Evolutionary conservation across 495 filamentous ascomycete species (phyloP).

Genomic region (Aspergillus olivimuriae): DNA sequence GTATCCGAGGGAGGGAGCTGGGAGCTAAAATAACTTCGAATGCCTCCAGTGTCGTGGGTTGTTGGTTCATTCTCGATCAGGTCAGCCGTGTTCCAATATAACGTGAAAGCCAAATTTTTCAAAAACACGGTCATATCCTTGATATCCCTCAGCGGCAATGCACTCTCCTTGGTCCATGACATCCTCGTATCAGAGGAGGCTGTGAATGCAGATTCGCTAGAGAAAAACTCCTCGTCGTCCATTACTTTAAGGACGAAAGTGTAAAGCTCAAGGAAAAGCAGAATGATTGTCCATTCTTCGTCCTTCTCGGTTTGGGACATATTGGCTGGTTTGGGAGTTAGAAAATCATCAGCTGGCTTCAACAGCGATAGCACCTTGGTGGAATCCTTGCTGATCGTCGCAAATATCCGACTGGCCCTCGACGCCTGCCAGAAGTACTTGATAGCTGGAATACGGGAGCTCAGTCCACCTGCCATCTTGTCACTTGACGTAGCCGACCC

Average conservation of each 20-base stretch:
- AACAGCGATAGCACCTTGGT: constrained; percentile 51
- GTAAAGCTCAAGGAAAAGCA: constrained; percentile 92
- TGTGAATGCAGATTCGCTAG: constrained; percentile 31
- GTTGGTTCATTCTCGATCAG: constrained; percentile 48
- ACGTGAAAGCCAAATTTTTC: constrained; percentile 84
- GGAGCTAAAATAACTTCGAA: constrained; percentile 52
- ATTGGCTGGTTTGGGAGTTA: constrained; percentile 9
- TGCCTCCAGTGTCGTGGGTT: constrained; percentile 37
- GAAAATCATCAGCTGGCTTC: constrained; percentile 27
- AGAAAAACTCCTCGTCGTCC: constrained; percentile 71
- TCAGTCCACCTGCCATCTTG: constrained; percentile 27
- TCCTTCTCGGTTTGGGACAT: constrained; percentile 35
- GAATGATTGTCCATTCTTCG: constrained; percentile 80
- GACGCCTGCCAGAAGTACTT: constrained; percentile 87
- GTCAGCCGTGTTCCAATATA: constrained; percentile 78
- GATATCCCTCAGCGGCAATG: constrained; percentile 63
- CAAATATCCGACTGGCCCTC: constrained; percentile 59
- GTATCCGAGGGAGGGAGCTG: constrained; percentile 13
- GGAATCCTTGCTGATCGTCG: constrained; percentile 54
- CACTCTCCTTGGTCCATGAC: constrained; percentile 57
- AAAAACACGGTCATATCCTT: constrained; percentile 74
- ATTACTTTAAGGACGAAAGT: constrained; percentile 85
- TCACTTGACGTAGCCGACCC: constrained; percentile 55
- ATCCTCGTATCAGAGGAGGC: constrained; percentile 26
- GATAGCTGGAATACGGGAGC: constrained; percentile 57